Evolutionary conservation across 768 basidiomycete species (phyloP), one percentile per base, ranked within the genome.

Genomic region (Favolaschia claudopus): DNA sequence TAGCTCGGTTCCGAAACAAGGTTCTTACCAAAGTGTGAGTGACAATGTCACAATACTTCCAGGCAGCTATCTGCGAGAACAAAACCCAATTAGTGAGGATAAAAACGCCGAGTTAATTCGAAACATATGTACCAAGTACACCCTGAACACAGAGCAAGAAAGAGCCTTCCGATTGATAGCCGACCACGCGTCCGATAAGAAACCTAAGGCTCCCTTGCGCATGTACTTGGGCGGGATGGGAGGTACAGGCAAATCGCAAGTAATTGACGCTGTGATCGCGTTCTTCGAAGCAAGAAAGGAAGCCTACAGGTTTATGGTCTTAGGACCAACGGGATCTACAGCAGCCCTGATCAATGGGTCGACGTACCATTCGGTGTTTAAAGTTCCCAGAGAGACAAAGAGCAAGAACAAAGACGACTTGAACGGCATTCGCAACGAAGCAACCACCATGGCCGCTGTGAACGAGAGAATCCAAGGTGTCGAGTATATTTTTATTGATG

Each of bases 401-500:
- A 34, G 10, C 2, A 17, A 17, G 7, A 42, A 33, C 20, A 39
- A 37, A 20, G 36, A 46, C 6, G 36, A 37, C 39, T 4, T 58
- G 0, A 27, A 29, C 15, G 28, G 60, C 40, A 43, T 63, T 5
- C 14, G 29, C 13, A 48, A 38, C 13, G 14, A 54, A 12, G 31
- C 20, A 15, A 10, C 28, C 6, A 4, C 51, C 2, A 24, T 42
- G 25, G 51, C 51, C 4, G 38, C 27, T 10, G 19, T 52, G 6
- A 52, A 52, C 13, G 51, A 52, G n/a, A n/a, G 51, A 0, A 12
- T 61, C 7, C 25, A 63, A 14, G 59, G 67, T 25, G 68, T 76
- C 1, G 68, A 76, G 12, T 74, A 74, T 62, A 49, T 78, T 0
- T 72, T 78, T 25, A 31, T 77, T 1, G 73, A 78, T 65, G 76